Percentiles rank a stretch among this genome's conserved stretches.
Evolutionary conservation across 2,329 filamentous ascomycete species (phyloP).

Genomic region (Cryphonectria carpinicola): DNA sequence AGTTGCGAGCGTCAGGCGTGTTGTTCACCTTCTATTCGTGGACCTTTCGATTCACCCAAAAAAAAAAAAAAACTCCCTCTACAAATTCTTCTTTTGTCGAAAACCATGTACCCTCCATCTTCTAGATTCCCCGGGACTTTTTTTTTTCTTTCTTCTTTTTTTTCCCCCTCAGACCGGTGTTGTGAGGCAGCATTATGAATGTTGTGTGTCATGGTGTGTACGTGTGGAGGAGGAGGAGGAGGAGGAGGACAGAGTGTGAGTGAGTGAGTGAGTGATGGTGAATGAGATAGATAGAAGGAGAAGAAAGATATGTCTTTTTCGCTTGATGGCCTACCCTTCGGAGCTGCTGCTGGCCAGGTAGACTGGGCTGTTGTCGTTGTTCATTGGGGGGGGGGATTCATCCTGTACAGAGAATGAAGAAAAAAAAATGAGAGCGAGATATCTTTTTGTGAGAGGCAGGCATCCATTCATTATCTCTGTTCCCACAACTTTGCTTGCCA

Average conservation of each 20-base stretch:
- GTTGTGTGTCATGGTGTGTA: background rate
- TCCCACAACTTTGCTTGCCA: background rate
- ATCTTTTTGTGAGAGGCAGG: constrained; percentile 11
- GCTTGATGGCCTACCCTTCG: constrained; percentile 20
- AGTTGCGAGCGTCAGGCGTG: constrained; percentile 13
- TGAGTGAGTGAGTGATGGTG: background rate
- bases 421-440: constrained; percentile 3
- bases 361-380: constrained; percentile 5
- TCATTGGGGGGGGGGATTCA: constrained; percentile 10
- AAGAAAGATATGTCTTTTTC: constrained; percentile 10
- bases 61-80: background rate
- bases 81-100: constrained; percentile 3
- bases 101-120: constrained; percentile 5
- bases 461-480: background rate
- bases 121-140: constrained; percentile 28
- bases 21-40: constrained; percentile 8
- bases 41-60: background rate
- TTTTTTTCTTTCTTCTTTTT: background rate
- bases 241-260: background rate
- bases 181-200: background rate
- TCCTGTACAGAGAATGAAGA: constrained; percentile 3
- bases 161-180: background rate
- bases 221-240: background rate
- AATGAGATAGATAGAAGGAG: background rate
- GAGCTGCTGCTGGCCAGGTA: constrained; percentile 27